Evolutionary conservation across 371 early-diverging fungal genomes (phyloP).

Genomic region (Mycotypha africana): DNA sequence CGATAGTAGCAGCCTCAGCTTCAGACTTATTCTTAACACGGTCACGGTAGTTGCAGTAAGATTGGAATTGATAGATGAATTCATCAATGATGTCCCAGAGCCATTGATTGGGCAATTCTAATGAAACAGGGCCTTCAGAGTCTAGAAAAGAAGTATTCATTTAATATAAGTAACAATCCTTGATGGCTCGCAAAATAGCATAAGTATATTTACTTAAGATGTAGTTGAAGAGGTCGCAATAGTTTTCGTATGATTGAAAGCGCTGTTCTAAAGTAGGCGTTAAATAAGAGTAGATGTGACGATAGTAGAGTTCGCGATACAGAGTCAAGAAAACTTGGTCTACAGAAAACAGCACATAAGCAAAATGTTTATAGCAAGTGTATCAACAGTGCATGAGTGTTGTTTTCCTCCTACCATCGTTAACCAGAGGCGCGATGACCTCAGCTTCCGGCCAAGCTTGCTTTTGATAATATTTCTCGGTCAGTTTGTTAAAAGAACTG

Average conservation of each 20-base stretch:
- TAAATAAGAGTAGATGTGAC: constrained; percentile 90
- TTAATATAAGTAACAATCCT: not conserved
- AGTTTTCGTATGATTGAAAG: constrained; percentile 90
- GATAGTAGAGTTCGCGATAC: constrained; percentile 94
- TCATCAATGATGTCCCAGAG: constrained; percentile 98
- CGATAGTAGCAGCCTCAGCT: constrained; percentile 75
- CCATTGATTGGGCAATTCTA: constrained; percentile 97
- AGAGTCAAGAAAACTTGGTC: constrained; percentile 88
- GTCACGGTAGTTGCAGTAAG: constrained; percentile 90
- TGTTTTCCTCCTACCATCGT: constrained; percentile 62
- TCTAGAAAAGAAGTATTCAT: constrained; percentile 28
- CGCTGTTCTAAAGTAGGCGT: constrained; percentile 86
- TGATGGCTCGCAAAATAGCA: no score
- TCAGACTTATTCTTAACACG: constrained; percentile 76
- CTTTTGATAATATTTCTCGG: constrained; percentile 89
- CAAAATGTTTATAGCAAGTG: not conserved
- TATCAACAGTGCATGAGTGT: no score
- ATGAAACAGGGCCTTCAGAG: constrained; percentile 73
- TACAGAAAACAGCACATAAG: constrained; percentile 11
- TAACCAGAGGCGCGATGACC: constrained; percentile 75
- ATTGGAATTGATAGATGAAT: constrained; percentile 97
- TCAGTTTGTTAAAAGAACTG: constrained; percentile 85
- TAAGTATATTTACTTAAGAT: constrained; percentile 71
- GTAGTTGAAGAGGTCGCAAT: constrained; percentile 94
- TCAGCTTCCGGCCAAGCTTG: constrained; percentile 90